phyloP scores from a whole-genome alignment of 1,284 basidiomycete species.

The Trichosporon sp. region DNA sequence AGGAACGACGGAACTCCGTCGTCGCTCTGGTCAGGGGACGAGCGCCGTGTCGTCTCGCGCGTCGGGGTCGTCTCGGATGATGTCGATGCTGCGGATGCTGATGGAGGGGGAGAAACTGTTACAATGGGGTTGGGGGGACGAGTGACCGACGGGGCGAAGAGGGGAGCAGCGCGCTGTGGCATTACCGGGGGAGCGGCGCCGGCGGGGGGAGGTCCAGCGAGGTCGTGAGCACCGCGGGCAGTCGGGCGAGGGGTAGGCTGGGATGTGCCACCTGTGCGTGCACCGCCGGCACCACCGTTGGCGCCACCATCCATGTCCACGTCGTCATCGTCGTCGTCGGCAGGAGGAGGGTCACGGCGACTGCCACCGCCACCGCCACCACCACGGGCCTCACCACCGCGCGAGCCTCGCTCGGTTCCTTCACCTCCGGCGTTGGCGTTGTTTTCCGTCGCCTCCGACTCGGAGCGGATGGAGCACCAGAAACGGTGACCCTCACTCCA shows the following conservation, averaged over 20 bases:
- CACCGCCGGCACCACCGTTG: conserved; percentile 23
- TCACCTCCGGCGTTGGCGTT: conserved; percentile 16
- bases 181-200: conserved; percentile 10
- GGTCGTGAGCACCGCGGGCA: conserved; percentile 7
- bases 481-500: conserved; percentile 96
- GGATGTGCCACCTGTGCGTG: background rate
- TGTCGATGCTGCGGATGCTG: background rate
- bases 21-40: background rate
- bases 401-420: conserved; percentile 24
- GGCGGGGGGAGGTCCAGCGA: background rate
- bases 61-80: conserved; percentile 19
- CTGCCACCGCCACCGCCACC: conserved; percentile 30
- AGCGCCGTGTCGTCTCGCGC: conserved; percentile 9
- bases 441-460: conserved; percentile 36
- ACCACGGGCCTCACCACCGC: conserved; percentile 25
- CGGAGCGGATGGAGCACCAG: conserved; percentile 49
- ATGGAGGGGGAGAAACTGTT: conserved; percentile 13
- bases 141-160: background rate
- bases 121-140: background rate
- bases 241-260: conserved; percentile 22
- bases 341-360: conserved; percentile 20
- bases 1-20: conserved; percentile 27
- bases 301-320: conserved; percentile 26
- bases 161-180: conserved; percentile 2
- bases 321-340: conserved; percentile 32